A percentile compares a stretch with the other conserved stretches of the same genome.
These are phyloP conservation scores for Fusarium sp. DNA, from an alignment of 2,329 filamentous ascomycete species.

Conservation along the genomic window DNA sequence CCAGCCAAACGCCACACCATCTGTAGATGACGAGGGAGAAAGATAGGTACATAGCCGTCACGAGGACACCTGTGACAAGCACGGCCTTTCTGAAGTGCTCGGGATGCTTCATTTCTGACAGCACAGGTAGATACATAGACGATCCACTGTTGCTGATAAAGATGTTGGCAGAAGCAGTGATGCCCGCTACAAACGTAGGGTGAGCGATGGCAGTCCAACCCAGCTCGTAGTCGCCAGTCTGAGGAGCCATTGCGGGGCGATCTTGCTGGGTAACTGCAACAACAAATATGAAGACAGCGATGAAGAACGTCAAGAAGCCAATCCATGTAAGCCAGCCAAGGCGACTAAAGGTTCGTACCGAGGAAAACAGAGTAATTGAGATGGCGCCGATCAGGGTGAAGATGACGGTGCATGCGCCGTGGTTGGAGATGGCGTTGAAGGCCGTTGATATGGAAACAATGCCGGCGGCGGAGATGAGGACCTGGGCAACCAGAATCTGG, in stretches of 20 bases:
- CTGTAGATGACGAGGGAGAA: conserved; percentile 2
- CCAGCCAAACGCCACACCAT: neutral
- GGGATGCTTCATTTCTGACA: conserved; percentile 60
- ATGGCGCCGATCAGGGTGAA: neutral
- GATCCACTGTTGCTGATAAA: conserved; percentile 62
- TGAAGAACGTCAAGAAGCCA: neutral
- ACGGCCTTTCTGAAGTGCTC: neutral
- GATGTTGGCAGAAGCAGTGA: neutral
- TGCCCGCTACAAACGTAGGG: neutral
- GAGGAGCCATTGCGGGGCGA: neutral
- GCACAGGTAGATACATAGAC: conserved; percentile 52
- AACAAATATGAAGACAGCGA: neutral
- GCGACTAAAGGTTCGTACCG: neutral
- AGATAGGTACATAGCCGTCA: neutral
- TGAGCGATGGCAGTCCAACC: neutral
- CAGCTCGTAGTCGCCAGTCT: neutral
- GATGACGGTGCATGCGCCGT: neutral
- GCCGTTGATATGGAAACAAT: neutral
- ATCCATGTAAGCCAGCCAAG: conserved; percentile 1
- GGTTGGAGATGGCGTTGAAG: neutral
- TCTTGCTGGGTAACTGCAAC: neutral
- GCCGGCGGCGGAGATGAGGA: neutral
- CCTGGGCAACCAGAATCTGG: neutral
- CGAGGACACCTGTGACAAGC: neutral
- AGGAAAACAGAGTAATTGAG: neutral